Percentiles rank a stretch among this genome's conserved stretches.
These are phyloP conservation scores for Venturia aucupariae DNA, from an alignment of 2,329 filamentous ascomycete species.

Conservation along the genomic window DNA sequence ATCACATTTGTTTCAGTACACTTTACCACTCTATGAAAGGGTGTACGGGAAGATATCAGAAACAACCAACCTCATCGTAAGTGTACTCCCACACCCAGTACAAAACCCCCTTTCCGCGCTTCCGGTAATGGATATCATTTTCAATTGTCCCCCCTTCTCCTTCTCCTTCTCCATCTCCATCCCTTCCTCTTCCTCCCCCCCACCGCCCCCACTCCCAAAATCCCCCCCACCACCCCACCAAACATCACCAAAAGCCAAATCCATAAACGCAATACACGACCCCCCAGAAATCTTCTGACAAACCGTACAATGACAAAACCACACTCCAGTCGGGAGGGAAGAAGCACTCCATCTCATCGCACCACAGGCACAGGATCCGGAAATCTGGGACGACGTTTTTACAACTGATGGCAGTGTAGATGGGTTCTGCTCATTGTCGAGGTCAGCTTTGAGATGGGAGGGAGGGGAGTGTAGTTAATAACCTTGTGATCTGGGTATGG, in stretches of 20 bases:
- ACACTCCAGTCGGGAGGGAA: background rate
- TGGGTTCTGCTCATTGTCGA: background rate
- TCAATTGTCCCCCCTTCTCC: background rate
- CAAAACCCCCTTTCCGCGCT: background rate
- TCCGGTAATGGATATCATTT: background rate
- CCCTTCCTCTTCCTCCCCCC: too few species aligned
- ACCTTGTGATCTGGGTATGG: background rate
- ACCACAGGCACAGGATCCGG: background rate
- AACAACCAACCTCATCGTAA: background rate
- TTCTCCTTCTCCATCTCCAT: too few species aligned
- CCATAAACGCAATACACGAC: background rate
- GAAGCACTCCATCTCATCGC: background rate
- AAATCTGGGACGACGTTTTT: too few species aligned
- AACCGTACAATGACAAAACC: background rate
- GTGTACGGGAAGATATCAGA: background rate
- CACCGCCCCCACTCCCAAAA: too few species aligned
- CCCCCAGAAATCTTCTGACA: slow-evolving; percentile 6
- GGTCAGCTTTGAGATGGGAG: too few species aligned
- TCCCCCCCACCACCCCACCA: background rate
- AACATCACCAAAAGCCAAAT: background rate
- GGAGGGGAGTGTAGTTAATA: too few species aligned
- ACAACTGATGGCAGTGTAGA: too few species aligned
- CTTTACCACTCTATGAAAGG: background rate
- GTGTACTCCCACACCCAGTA: background rate
- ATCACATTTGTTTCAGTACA: background rate